Evolutionary conservation across 1,139 yeast genomes (phyloP), one percentile per base, ranked within the genome.

Genomic region (Yarrowia galli): DNA sequence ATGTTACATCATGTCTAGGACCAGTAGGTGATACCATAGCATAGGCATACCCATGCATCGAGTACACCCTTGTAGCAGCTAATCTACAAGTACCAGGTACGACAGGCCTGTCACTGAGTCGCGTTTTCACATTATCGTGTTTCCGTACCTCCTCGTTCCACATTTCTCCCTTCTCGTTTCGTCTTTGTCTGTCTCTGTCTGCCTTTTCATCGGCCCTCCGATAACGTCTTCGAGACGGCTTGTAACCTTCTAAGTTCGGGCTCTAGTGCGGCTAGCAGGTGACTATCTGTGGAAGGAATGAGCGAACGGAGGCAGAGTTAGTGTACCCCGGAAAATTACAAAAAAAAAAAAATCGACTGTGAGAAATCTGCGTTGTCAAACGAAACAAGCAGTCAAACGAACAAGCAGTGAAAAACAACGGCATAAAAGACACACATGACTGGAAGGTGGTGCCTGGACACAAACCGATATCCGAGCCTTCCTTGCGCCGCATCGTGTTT

Each of bases 201-300:
- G 2, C 13, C 16, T 9, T 28, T n/a, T 10, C 23, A 1, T 28
- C 25, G 10, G 10, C n/a, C 23, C 12, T 16, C 51, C 51, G 42
- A 35, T 51, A 35, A 51, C 58, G 56, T 18, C 54, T 38, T 38
- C 28, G 32, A 49, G 56, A 49, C 56, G 56, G 56, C 56, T 54
- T 53, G n/a, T 12, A 51, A 23, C 8, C 25, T n/a, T 38, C 23
- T 23, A 25, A 23, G 61, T 40, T 54, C 25, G 36, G 32, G 8
- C 32, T 5, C 8, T 28, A 28, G 42, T 56, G 43, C 49, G 49
- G 63, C 49, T 36, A 25, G 9, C 43, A 28, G 40, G 22, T 25
- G 38, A 25, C 38, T 38, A 36, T 40, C 49, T 42, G 48, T 42
- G 63, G 63, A 56, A 56, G 63, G 63, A 56, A 56, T 56, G 63